Conservation (phyloP, 345 rosid genomes). For the Acer yangbiense region DNA sequence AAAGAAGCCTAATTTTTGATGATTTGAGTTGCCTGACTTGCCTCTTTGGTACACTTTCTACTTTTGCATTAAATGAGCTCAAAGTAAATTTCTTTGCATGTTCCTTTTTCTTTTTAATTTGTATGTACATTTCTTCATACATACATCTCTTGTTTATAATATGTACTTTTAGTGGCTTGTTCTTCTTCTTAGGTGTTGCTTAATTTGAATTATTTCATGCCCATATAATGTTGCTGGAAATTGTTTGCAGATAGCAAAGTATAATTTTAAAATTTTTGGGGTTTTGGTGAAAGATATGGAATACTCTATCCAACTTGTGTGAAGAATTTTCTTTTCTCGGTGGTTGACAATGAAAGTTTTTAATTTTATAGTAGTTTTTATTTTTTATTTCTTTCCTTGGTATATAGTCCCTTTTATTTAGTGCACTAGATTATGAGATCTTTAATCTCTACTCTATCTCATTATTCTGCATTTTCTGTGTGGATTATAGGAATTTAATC, state of each 20-base stretch:
- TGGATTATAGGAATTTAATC: conserved; percentile 22
- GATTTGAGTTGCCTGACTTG: background rate
- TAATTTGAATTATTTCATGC: conserved; percentile 11
- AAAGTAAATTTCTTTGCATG: background rate
- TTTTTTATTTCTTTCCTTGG: background rate
- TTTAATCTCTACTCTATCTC: background rate
- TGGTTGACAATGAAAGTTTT: background rate
- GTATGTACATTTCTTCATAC: background rate
- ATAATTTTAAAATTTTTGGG: conserved; percentile 7
- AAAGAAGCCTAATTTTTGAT: conserved; percentile 2
- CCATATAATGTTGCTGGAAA: conserved; percentile 5
- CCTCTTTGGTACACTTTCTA: background rate
- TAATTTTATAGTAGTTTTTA: background rate
- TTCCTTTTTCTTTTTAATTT: background rate
- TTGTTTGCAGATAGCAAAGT: conserved; percentile 19
- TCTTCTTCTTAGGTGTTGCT: background rate
- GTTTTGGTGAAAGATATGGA: background rate
- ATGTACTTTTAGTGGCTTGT: background rate
- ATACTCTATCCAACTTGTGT: background rate
- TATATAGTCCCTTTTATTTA: background rate
- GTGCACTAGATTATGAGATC: background rate
- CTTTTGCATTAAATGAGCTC: conserved; percentile 14
- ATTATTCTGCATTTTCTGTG: background rate
- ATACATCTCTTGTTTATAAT: background rate
- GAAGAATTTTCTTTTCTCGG: conserved; percentile 2